Conservation (phyloP, 169 alveolate genomes). For the Theileria equi region DNA sequence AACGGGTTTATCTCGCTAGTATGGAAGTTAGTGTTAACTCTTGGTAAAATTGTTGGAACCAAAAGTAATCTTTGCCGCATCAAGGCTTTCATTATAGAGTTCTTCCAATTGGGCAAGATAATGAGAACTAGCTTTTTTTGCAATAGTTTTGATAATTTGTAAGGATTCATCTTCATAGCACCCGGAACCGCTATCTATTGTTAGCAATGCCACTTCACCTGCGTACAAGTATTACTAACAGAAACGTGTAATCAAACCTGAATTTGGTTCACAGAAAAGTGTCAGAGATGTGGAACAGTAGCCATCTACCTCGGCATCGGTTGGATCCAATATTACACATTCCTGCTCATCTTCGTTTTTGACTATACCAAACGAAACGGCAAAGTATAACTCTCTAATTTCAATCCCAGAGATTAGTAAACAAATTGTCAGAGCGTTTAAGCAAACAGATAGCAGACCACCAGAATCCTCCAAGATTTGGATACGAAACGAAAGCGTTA, state of each 20-base stretch:
- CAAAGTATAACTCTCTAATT: slow-evolving; percentile 30
- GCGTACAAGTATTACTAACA: not conserved
- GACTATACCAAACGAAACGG: slow-evolving; percentile 40
- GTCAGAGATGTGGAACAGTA: slow-evolving; percentile 29
- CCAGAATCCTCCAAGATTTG: slow-evolving; percentile 55
- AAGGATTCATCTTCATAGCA: not conserved
- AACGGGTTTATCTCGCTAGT: no score
- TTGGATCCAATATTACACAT: slow-evolving; percentile 43
- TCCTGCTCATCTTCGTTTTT: not conserved
- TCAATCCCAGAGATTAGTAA: slow-evolving; percentile 22
- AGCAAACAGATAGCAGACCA: slow-evolving; percentile 45
- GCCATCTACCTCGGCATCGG: slow-evolving; percentile 15
- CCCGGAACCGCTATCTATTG: slow-evolving; percentile 50
- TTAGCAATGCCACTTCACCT: slow-evolving; percentile 28
- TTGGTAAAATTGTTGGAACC: not conserved
- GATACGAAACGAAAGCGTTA: slow-evolving; percentile 31
- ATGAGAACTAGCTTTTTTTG: not conserved
- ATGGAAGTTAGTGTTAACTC: no score
- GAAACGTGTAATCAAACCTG: slow-evolving; percentile 19
- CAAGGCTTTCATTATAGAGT: not conserved
- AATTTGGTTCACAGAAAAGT: slow-evolving; percentile 33
- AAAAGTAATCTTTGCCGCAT: not conserved
- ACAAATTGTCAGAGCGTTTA: slow-evolving; percentile 40
- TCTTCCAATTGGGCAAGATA: not conserved
- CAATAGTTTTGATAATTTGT: not conserved